Evolutionary conservation across 805 yeast species (phyloP).

Genomic region (Pichia exigua): DNA sequence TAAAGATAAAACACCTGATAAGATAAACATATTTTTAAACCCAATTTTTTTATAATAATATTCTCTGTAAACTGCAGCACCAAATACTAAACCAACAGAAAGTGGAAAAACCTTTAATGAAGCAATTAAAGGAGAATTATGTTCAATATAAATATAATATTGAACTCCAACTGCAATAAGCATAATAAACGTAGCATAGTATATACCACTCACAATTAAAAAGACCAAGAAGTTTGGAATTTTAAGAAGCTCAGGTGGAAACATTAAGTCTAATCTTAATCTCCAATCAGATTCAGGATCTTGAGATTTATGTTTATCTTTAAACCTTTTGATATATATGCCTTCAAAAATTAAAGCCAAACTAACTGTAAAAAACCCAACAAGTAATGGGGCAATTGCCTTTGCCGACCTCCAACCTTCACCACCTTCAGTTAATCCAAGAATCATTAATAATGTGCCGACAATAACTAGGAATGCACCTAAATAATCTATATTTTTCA

Average conservation of each 20-base stretch:
- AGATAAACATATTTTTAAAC: constrained; percentile 12
- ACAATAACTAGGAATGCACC: constrained; percentile 29
- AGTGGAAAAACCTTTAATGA: constrained; percentile 31
- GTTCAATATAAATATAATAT: constrained; percentile 24
- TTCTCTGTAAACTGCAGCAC: constrained; percentile 19
- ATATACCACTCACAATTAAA: constrained; percentile 6
- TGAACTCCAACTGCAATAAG: constrained; percentile 9
- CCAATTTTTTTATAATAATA: constrained; percentile 14
- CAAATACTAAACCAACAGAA: constrained; percentile 25
- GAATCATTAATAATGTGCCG: constrained; percentile 33
- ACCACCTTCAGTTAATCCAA: constrained; percentile 41
- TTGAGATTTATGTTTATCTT: not conserved
- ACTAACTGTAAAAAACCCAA: constrained; percentile 30
- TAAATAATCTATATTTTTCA: constrained; percentile 28
- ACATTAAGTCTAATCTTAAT: constrained; percentile 14
- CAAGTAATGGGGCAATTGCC: constrained; percentile 33
- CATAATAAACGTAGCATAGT: constrained; percentile 8
- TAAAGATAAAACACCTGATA: constrained; percentile 6
- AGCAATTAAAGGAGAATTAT: constrained; percentile 27
- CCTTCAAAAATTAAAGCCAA: constrained; percentile 28
- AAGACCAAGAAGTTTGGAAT: constrained; percentile 17
- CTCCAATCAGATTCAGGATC: constrained; percentile 10
- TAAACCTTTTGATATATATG: constrained; percentile 13
- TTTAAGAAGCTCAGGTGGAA: constrained; percentile 15
- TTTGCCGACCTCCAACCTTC: constrained; percentile 34